phyloP scores from a whole-genome alignment of 306 rosid genomes.

The Quercus variabilis region DNA sequence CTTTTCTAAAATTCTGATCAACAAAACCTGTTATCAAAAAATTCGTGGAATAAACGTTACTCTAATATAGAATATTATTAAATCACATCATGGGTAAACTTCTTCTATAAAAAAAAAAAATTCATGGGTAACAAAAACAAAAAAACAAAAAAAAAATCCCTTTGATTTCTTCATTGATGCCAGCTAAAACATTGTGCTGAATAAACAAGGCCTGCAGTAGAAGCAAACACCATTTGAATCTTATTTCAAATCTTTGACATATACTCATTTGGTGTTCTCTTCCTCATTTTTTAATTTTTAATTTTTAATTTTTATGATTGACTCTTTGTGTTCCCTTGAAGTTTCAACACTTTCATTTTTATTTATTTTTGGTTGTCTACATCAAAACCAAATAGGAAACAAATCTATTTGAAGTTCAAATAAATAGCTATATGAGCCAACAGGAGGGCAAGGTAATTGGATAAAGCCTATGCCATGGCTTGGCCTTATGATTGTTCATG shows the following conservation, averaged over 20 bases:
- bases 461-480: constrained; percentile 30
- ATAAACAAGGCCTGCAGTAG: no score
- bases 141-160: no score
- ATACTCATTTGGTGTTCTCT: not conserved
- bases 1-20: no score
- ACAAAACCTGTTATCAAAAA: no score
- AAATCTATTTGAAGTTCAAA: not conserved
- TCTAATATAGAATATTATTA: no score
- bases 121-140: no score
- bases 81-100: no score
- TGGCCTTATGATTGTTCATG: not conserved
- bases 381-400: not conserved
- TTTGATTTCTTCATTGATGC: no score
- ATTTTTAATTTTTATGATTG: not conserved
- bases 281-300: not conserved
- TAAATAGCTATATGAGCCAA: not conserved
- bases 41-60: no score
- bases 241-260: not conserved
- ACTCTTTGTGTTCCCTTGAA: not conserved
- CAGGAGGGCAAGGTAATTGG: constrained; percentile 1
- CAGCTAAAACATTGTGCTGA: no score
- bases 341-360: not conserved
- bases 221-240: not conserved
- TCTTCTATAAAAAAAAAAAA: no score
- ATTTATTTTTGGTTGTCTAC: not conserved